Evolutionary conservation across 495 filamentous ascomycete genomes (phyloP).

Genomic region (Echria macrotheca): DNA sequence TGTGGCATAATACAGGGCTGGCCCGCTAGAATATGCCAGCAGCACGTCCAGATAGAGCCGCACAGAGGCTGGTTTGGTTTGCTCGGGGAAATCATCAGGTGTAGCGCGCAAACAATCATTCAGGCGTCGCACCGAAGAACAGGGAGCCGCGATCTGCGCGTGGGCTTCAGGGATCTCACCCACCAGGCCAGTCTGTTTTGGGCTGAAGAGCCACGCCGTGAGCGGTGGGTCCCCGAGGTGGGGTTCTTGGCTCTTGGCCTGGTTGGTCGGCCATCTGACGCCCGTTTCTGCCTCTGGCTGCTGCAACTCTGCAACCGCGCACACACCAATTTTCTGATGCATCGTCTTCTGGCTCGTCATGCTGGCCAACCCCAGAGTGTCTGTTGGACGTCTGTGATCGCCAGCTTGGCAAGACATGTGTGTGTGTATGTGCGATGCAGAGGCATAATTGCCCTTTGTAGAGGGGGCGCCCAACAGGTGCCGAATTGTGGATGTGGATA

Average conservation of each 20-base stretch:
- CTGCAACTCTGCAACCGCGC: constrained; percentile 1
- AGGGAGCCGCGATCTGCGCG: constrained; percentile 28
- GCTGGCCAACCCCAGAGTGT: no score
- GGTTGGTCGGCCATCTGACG: not conserved
- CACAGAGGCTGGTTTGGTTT: not conserved
- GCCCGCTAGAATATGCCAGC: not conserved
- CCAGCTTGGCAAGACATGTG: no score
- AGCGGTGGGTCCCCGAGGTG: not conserved
- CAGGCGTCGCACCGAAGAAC: no score
- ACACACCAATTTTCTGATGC: not conserved
- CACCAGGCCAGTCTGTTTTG: constrained; percentile 24
- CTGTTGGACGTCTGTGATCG: no score
- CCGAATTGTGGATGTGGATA: not conserved
- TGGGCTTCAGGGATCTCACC: constrained; percentile 32
- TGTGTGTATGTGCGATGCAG: no score
- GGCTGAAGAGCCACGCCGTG: constrained; percentile 2
- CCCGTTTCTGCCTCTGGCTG: not conserved
- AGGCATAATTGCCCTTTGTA: no score
- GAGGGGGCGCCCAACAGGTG: not conserved
- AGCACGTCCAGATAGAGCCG: not conserved
- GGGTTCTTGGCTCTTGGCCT: not conserved
- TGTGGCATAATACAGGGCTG: not conserved
- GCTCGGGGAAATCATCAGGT: not conserved
- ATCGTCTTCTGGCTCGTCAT: not conserved
- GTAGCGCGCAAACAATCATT: no score